These are phyloP conservation scores for Gardenia jasminoides DNA, from an alignment of 257 asterid species.

Conservation along the genomic window DNA sequence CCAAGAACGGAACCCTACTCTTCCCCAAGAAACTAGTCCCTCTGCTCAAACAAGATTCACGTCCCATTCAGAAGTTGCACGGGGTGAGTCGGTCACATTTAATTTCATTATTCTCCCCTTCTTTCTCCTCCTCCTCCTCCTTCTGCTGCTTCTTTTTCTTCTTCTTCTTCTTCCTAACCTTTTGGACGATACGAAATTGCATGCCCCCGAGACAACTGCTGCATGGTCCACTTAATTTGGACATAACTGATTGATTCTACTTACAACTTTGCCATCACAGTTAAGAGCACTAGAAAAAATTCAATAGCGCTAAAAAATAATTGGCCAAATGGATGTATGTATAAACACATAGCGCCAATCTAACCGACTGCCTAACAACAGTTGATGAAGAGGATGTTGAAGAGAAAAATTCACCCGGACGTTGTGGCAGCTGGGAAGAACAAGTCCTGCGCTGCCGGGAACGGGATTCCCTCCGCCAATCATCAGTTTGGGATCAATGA, in stretches of 20 bases:
- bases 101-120: neutral
- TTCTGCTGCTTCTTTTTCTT: too few species aligned
- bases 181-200: too few species aligned
- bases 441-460: constrained; percentile 20
- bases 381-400: constrained; percentile 65
- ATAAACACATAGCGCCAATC: neutral
- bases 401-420: constrained; percentile 68
- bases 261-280: too few species aligned
- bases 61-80: constrained; percentile 48
- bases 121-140: neutral
- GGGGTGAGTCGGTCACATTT: constrained; percentile 28
- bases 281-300: neutral
- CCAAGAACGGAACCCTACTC: constrained; percentile 18
- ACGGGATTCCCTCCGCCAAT: constrained; percentile 28
- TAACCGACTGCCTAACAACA: neutral
- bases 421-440: constrained; percentile 21
- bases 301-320: neutral
- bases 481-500: constrained; percentile 14
- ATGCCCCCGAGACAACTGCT: too few species aligned
- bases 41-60: constrained; percentile 32
- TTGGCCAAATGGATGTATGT: neutral
- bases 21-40: constrained; percentile 35
- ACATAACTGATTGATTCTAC: neutral
- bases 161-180: too few species aligned
- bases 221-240: neutral